Evolutionary conservation across 1,139 yeast genomes (phyloP), one percentile per base, ranked within the genome.

Genomic region (Blastobotrys capitulatus): DNA sequence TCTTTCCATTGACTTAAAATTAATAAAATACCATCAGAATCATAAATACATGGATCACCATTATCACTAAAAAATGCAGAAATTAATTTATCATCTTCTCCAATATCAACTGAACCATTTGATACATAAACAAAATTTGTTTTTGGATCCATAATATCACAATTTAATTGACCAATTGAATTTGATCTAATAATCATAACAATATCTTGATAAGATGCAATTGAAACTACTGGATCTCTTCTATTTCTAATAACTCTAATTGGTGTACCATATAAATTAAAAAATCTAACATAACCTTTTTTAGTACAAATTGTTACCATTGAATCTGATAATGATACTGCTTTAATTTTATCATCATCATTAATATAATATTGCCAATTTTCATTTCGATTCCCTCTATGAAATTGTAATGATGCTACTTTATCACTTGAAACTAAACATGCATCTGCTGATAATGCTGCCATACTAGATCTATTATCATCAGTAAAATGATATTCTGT

Each of bases 401-500:
- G 72, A 54, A 67, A 66, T 26, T 69, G 53, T 52, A 65, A 55
- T 18, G 61, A 52, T 6, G 66, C 57, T 29, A 55, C 54, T 19
- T 59, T 50, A 38, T 52, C 13, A n/a, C 58, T 48, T 0, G 84
- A 95, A 51, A 88, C 75, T 4, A 88, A 62, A 0, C 85, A 70
- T 1, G 94, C 96, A 4, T 73, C 74, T 32, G 74, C 75, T 49
- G 83, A 83, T 60, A 92, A 72, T 1, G 88, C 79, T 29, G 96
- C 94, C 48, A 87, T 69, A 63, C 88, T 96, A 64, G 75, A 87
- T 16, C 79, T 75, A 50, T 75, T 73, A 44, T 78, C 67, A 65
- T 92, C 98, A 44, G 83, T 83, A 68, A 92, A 90, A 67, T 88
- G 94, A 60, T 87, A 88, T 59, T 88, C 96, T 50, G 83, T 79